Percentiles rank a stretch among this genome's conserved stretches.
phyloP scores from a whole-genome alignment of 2,329 filamentous ascomycete species.

The Metarhizium humberi region DNA sequence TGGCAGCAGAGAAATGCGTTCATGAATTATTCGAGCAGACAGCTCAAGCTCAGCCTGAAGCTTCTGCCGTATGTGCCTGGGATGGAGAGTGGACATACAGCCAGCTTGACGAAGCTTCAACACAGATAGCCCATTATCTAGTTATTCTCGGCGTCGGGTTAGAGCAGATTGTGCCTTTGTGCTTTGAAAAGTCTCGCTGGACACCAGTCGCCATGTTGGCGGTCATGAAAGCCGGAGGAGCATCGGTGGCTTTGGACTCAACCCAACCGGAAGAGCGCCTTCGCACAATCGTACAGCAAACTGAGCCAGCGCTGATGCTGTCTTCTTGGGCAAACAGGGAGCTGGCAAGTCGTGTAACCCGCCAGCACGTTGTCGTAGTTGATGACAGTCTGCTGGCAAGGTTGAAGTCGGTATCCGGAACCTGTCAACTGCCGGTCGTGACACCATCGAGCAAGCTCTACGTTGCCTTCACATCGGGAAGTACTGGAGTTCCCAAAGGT shows the following conservation, averaged over 20 bases:
- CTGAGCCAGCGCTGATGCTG: neutral
- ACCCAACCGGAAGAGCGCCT: neutral
- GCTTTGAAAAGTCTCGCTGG: conserved; percentile 17
- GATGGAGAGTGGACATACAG: conserved; percentile 13
- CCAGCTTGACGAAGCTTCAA: conserved; percentile 6
- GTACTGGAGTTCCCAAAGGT: conserved; percentile 15
- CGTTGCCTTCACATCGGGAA: conserved; percentile 11
- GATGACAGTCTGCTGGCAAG: neutral
- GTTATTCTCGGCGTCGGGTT: neutral
- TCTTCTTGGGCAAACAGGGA: neutral
- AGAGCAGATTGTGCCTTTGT: conserved; percentile 13
- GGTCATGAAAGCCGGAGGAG: conserved; percentile 15
- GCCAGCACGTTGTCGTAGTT: neutral
- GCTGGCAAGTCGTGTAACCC: neutral
- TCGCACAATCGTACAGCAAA: neutral
- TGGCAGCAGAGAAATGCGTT: neutral
- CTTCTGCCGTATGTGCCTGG: conserved; percentile 15
- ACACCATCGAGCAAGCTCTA: conserved; percentile 8
- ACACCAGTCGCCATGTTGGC: conserved; percentile 14
- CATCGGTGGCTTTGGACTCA: conserved; percentile 11
- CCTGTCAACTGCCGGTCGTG: conserved; percentile 1
- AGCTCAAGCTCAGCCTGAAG: neutral
- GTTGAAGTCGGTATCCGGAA: neutral
- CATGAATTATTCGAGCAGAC: neutral
- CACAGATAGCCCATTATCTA: neutral